Evolutionary conservation across 371 early-diverging fungal genomes (phyloP), one percentile per base, ranked within the genome.

Genomic region (Haplosporangium sp.): DNA sequence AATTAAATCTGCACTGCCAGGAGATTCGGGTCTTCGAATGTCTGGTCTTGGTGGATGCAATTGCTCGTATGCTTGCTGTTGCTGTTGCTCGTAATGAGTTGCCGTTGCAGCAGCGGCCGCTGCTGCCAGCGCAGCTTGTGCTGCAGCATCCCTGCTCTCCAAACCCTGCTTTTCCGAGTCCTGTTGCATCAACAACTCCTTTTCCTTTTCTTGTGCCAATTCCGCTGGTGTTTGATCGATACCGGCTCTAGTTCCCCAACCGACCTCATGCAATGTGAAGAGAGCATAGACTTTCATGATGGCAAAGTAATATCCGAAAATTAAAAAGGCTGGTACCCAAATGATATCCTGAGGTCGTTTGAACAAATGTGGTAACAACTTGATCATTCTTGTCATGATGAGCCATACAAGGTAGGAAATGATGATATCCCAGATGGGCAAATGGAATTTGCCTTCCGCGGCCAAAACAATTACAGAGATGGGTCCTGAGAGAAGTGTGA

Each of bases 211-310:
- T 20, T 74, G 69, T 17, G 62, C 72, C 55, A 63, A 20, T 40
- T 69, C 83, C 47, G 63, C 72, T 0, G 82, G 78, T 11, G 74
- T 71, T 15, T 69, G 77, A 37, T 77, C 77, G 37, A 85, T 75
- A 63, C 92, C 92, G 3, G 85, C 85, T 42, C 92, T 85, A 0
- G 94, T 93, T 39, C 94, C 94, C 94, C 94, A 93, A 3, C 89
- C 92, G 52, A 91, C 91, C 56, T 88, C 87, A 65, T 92, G 90
- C 27, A 92, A 77, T 0, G 94, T 93, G 60, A 90, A 92, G 34
- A 92, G 79, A 6, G 92, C 92, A 74, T 91, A 92, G 11, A 91
- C 65, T 73, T 92, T 92, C 92, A 91, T 91, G 75, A 90, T 82
- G 13, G 92, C 91, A 74, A 93, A 93, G 60, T 89, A 90, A 62